Conservation (phyloP, 345 rosid species). For the Euphorbia pulcherrima region DNA sequence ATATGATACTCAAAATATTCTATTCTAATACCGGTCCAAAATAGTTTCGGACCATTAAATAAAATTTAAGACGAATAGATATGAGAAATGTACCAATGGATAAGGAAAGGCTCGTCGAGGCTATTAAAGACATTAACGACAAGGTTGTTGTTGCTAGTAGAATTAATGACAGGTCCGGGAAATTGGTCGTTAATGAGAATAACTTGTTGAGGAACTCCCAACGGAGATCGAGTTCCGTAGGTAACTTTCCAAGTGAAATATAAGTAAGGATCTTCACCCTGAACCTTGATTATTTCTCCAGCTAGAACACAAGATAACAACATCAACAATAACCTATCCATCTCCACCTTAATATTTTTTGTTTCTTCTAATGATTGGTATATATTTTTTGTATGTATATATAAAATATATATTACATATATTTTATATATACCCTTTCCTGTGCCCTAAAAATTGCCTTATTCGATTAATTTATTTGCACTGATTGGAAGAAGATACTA, state of each 20-base stretch:
- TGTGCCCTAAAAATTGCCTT: not conserved
- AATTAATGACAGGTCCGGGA: constrained; percentile 75
- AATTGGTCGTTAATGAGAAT: constrained; percentile 72
- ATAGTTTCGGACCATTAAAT: no score
- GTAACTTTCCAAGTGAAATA: constrained; percentile 65
- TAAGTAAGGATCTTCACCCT: constrained; percentile 60
- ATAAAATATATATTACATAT: no score
- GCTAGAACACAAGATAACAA: constrained; percentile 38
- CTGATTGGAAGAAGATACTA: not conserved
- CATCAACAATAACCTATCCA: constrained; percentile 35
- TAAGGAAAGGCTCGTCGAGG: constrained; percentile 63
- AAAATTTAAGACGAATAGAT: not conserved
- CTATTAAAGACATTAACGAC: constrained; percentile 67
- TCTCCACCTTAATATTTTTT: not conserved
- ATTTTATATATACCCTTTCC: not conserved
- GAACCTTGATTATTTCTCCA: constrained; percentile 30
- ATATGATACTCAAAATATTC: no score
- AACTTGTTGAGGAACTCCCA: constrained; percentile 60
- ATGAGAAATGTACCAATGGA: constrained; percentile 40
- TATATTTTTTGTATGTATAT: not conserved
- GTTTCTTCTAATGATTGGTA: not conserved
- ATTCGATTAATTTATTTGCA: not conserved
- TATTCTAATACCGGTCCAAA: no score
- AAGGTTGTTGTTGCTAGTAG: constrained; percentile 66
- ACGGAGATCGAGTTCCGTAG: constrained; percentile 54